A percentile compares a stretch with the other conserved stretches of the same genome.
Evolutionary conservation across 2,329 filamentous ascomycete genomes (phyloP).

Genomic region (Colletotrichum horii): DNA sequence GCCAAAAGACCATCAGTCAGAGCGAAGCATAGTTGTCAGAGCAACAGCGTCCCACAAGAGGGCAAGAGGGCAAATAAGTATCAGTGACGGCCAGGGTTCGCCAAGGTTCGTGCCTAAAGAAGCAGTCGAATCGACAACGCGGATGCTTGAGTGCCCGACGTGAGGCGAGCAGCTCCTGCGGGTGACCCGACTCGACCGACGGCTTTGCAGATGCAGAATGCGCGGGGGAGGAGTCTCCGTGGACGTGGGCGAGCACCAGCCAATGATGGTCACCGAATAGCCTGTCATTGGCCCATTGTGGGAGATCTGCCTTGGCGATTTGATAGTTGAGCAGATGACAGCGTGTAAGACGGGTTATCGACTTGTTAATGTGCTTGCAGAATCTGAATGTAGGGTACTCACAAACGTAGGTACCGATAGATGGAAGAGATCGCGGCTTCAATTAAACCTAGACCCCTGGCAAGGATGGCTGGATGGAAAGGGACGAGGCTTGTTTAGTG

Average conservation of each 20-base stretch:
- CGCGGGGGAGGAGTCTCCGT: background rate
- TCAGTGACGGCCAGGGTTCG: background rate
- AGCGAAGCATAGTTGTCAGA: background rate
- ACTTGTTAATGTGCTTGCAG: background rate
- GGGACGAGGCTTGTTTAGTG: background rate
- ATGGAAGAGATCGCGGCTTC: background rate
- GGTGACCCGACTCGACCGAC: background rate
- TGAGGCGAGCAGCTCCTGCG: background rate
- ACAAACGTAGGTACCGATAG: background rate
- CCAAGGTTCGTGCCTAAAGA: background rate
- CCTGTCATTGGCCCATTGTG: background rate
- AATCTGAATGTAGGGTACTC: background rate
- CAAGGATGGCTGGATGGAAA: background rate
- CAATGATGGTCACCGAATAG: background rate
- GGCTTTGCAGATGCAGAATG: background rate
- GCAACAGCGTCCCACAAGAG: background rate
- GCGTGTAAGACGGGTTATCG: background rate
- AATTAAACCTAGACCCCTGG: background rate
- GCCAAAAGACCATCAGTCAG: background rate
- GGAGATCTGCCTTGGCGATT: background rate
- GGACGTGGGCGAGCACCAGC: conserved; percentile 15
- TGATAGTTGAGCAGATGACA: background rate
- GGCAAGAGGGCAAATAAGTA: conserved; percentile 1
- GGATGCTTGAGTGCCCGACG: background rate
- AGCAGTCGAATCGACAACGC: background rate